Evolutionary conservation across 83 land plant genomes (phyloP).

Genomic region (Diphasiastrum complanatum): DNA sequence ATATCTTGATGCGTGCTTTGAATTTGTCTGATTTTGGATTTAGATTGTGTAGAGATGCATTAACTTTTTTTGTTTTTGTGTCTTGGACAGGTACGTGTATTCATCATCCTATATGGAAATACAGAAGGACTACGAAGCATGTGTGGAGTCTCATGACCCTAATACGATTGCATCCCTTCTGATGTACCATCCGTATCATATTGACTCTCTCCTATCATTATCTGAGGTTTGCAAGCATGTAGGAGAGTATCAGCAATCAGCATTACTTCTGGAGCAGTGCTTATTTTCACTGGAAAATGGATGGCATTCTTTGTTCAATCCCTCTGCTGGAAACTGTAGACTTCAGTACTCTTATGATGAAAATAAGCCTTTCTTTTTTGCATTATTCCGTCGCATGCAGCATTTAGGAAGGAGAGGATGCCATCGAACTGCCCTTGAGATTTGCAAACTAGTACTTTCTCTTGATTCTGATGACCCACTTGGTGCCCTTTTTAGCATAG

Average conservation of each 20-base stretch:
- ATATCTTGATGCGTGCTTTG: too few species aligned
- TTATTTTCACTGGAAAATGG: conserved; percentile 93
- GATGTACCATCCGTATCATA: conserved; percentile 65
- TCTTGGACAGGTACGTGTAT: conserved; percentile 54
- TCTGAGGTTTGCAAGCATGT: conserved; percentile 75
- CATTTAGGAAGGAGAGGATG: conserved; percentile 93
- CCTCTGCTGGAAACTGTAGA: conserved; percentile 57
- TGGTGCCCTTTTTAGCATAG: conserved; percentile 80
- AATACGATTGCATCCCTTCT: conserved; percentile 65
- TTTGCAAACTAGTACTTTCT: conserved; percentile 82
- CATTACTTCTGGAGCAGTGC: conserved; percentile 61
- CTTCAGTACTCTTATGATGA: conserved; percentile 56
- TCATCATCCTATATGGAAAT: conserved; percentile 60
- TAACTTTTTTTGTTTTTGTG: not conserved
- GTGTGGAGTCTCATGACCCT: conserved; percentile 66
- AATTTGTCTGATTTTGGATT: not conserved
- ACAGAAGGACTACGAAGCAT: conserved; percentile 79
- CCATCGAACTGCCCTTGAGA: conserved; percentile 89
- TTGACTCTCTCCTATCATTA: conserved; percentile 75
- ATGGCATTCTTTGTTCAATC: conserved; percentile 84
- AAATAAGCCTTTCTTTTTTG: conserved; percentile 64
- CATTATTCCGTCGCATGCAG: conserved; percentile 77
- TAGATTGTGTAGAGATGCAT: not conserved
- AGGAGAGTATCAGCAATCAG: conserved; percentile 77
- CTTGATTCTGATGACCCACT: conserved; percentile 87